Conservation (phyloP, 129 eudicot genomes). For the Gnaphalium uliginosum region DNA sequence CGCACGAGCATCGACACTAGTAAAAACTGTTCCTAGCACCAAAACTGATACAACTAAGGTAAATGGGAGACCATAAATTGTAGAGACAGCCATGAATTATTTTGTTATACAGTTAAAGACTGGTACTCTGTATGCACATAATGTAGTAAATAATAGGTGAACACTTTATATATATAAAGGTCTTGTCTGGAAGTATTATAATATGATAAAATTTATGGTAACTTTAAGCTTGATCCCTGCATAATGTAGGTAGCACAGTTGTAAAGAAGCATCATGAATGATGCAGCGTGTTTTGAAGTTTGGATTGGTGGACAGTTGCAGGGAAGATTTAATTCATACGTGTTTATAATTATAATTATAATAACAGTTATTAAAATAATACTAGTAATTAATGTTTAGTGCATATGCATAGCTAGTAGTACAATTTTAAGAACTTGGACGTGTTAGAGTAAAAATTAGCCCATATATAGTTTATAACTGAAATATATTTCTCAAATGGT, state of each 20-base stretch:
- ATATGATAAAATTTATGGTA: conserved; percentile 1
- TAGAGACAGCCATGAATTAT: conserved; percentile 29
- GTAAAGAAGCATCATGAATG: conserved; percentile 41
- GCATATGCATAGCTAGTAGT: background rate
- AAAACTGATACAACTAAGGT: conserved; percentile 5
- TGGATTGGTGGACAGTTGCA: conserved; percentile 29
- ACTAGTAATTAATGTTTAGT: background rate
- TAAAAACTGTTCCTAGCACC: conserved; percentile 14
- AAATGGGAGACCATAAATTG: conserved; percentile 19
- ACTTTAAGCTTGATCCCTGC: conserved; percentile 26
- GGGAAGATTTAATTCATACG: conserved; percentile 6
- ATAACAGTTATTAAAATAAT: background rate
- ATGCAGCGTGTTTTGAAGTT: conserved; percentile 25
- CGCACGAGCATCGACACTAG: conserved; percentile 31
- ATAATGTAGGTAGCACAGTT: conserved; percentile 36
- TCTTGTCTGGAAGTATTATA: background rate
- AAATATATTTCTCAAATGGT: background rate
- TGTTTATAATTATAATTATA: conserved; percentile 7
- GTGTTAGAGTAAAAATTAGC: background rate
- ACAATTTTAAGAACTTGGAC: background rate
- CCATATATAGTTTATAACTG: background rate
- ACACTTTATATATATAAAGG: background rate
- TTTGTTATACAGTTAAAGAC: conserved; percentile 25
- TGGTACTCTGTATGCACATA: conserved; percentile 1
- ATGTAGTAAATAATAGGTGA: conserved; percentile 15